A percentile compares a stretch with the other conserved stretches of the same genome.
These are phyloP conservation scores for Chaetomium tenue DNA, from an alignment of 495 filamentous ascomycete species.

Conservation along the genomic window DNA sequence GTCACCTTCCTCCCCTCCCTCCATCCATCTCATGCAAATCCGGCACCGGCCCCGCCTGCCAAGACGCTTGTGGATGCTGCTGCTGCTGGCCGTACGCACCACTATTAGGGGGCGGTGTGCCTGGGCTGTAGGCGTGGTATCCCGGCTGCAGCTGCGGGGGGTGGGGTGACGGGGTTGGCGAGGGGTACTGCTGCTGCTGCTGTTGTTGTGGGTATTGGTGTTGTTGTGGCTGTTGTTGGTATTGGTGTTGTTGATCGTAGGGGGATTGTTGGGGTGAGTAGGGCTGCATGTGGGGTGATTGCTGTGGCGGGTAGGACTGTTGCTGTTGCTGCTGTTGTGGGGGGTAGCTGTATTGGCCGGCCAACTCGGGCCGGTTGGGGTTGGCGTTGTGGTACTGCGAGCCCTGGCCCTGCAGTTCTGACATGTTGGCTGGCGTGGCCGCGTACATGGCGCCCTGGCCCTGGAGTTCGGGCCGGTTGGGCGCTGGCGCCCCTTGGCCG, in stretches of 20 bases:
- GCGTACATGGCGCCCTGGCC: conserved; percentile 28
- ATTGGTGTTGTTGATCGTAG: conserved; percentile 16
- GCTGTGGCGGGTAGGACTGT: not conserved
- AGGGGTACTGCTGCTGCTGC: conserved; percentile 20
- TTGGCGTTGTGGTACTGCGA: conserved; percentile 15
- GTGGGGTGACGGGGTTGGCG: not conserved
- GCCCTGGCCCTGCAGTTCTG: conserved; percentile 31
- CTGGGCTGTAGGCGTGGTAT: not conserved
- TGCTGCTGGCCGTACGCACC: conserved; percentile 9
- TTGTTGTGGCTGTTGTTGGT: conserved; percentile 27
- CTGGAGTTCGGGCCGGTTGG: conserved; percentile 34
- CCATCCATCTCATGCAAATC: conserved; percentile 43
- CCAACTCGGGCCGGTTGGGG: conserved; percentile 25
- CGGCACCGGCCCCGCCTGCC: conserved; percentile 44
- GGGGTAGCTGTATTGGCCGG: conserved; percentile 23
- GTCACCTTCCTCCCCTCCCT: not conserved
- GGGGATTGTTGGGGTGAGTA: too few species aligned
- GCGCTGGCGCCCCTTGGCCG: conserved; percentile 28
- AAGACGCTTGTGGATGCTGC: conserved; percentile 31
- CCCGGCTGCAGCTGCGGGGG: conserved; percentile 1
- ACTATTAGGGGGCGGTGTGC: not conserved
- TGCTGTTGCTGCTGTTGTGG: not conserved
- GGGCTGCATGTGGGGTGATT: not conserved
- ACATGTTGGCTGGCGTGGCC: conserved; percentile 7
- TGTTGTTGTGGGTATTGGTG: not conserved